phyloP scores from a whole-genome alignment of 2,329 filamentous ascomycete species.

The Sarocladium brachiariae region DNA sequence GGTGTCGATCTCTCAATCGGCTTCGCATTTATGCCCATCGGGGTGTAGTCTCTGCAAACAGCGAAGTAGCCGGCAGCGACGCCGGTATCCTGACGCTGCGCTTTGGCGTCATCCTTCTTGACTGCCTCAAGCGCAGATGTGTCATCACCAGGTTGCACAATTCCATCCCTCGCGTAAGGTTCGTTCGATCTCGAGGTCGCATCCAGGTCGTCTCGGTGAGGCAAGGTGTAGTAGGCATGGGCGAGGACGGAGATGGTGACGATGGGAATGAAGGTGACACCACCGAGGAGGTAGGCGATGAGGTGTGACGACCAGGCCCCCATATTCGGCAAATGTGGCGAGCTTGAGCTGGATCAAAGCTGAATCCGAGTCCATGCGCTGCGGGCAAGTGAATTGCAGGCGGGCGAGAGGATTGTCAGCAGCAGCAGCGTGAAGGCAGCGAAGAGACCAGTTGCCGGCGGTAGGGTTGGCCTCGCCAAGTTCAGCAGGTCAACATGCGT shows the following conservation, averaged over 20 bases:
- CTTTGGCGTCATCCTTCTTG: conserved; percentile 54
- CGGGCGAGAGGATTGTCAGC: neutral
- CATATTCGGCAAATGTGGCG: conserved; percentile 28
- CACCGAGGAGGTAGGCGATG: conserved; percentile 75
- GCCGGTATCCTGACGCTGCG: conserved; percentile 57
- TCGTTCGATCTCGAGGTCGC: conserved; percentile 11
- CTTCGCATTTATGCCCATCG: conserved; percentile 86
- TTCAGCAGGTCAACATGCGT: neutral
- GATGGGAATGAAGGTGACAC: conserved; percentile 79
- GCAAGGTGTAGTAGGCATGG: conserved; percentile 64
- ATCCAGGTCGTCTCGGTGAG: conserved; percentile 38
- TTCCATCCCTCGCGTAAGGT: conserved; percentile 26
- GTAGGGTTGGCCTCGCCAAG: neutral
- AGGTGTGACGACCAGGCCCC: conserved; percentile 52
- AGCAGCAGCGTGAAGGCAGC: neutral
- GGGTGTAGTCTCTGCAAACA: conserved; percentile 88
- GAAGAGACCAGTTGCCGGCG: neutral
- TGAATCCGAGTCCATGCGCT: neutral
- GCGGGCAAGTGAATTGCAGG: neutral
- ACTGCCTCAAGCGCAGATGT: conserved; percentile 54
- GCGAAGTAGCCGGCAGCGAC: conserved; percentile 89
- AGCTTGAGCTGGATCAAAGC: neutral
- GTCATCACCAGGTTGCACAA: conserved; percentile 59
- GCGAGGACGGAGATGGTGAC: conserved; percentile 53
- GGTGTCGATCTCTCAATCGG: conserved; percentile 82